Percentiles rank a stretch among this genome's conserved stretches.
phyloP scores from a whole-genome alignment of 2,329 filamentous ascomycete genomes.

The Colletotrichum euphorbiae region DNA sequence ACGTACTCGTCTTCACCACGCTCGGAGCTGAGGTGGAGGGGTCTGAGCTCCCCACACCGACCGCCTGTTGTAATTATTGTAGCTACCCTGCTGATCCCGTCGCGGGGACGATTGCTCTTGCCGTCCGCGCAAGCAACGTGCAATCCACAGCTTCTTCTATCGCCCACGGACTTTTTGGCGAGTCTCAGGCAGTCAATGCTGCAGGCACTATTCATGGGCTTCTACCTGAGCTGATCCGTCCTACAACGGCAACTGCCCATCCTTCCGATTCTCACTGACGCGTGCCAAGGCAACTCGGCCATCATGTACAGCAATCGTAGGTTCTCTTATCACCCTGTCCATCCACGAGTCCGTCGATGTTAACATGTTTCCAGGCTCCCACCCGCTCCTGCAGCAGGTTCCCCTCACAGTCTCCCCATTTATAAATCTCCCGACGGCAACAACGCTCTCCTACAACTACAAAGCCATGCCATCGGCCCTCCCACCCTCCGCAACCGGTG shows the following conservation, averaged over 20 bases:
- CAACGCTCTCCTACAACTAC: constrained; percentile 96
- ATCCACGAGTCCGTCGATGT: too few species aligned
- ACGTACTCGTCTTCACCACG: not conserved
- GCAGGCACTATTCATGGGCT: constrained; percentile 4
- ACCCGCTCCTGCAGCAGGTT: constrained; percentile 91
- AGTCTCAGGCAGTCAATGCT: not conserved
- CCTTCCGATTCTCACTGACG: not conserved
- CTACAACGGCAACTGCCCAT: not conserved
- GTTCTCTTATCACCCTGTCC: constrained; percentile 9
- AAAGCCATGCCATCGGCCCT: constrained; percentile 88
- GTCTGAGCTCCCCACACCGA: constrained; percentile 30
- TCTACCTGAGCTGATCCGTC: constrained; percentile 15
- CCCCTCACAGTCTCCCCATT: constrained; percentile 95
- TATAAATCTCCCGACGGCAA: constrained; percentile 87
- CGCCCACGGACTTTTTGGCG: not conserved
- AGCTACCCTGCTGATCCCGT: not conserved
- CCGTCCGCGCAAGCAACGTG: not conserved
- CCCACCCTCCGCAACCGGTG: constrained; percentile 75
- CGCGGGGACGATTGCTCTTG: constrained; percentile 12
- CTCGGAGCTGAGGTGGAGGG: too few species aligned
- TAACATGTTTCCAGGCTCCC: constrained; percentile 67
- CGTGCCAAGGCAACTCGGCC: not conserved
- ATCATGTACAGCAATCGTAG: constrained; percentile 49
- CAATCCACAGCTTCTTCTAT: not conserved
- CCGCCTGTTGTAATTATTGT: not conserved